Evolutionary conservation across 805 yeast species (phyloP).

Genomic region (Metschnikowia henanensis): DNA sequence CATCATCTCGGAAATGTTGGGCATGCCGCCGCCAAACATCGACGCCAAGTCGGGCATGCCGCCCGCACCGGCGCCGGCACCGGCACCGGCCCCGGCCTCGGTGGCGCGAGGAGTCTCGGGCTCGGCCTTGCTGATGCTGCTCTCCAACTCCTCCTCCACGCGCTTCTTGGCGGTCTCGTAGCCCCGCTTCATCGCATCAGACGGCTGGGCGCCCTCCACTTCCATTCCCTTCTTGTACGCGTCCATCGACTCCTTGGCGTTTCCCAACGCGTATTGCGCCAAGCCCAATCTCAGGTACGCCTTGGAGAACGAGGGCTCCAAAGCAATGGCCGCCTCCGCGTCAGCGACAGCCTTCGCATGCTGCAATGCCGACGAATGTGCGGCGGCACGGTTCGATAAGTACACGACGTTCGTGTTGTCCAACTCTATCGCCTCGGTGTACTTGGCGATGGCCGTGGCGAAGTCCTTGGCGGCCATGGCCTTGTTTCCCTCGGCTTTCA

Average conservation of each 20-base stretch:
- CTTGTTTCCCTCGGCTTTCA: constrained; percentile 86
- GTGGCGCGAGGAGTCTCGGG: constrained; percentile 20
- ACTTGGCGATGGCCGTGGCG: constrained; percentile 68
- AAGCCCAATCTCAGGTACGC: constrained; percentile 95
- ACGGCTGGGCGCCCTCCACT: constrained; percentile 79
- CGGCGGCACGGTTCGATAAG: constrained; percentile 95
- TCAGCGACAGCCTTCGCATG: constrained; percentile 80
- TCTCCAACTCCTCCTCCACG: constrained; percentile 71
- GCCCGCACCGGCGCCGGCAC: constrained; percentile 40
- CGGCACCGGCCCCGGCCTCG: constrained; percentile 32
- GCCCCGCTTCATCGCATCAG: constrained; percentile 90
- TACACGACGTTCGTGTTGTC: constrained; percentile 78
- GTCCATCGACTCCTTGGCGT: constrained; percentile 82
- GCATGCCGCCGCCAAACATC: constrained; percentile 77
- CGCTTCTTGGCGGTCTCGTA: constrained; percentile 91
- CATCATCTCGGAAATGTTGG: constrained; percentile 44
- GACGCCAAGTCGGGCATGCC: constrained; percentile 80
- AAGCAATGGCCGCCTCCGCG: constrained; percentile 76
- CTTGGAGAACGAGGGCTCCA: constrained; percentile 81
- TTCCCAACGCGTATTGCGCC: constrained; percentile 94
- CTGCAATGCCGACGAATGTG: constrained; percentile 75
- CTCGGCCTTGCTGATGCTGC: constrained; percentile 33
- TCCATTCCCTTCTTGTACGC: constrained; percentile 89
- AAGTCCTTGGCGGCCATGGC: constrained; percentile 80
- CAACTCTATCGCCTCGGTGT: constrained; percentile 75